Base-by-base conservation (phyloP, 2,329 filamentous ascomycete species). In the Diplodia mutila region DNA sequence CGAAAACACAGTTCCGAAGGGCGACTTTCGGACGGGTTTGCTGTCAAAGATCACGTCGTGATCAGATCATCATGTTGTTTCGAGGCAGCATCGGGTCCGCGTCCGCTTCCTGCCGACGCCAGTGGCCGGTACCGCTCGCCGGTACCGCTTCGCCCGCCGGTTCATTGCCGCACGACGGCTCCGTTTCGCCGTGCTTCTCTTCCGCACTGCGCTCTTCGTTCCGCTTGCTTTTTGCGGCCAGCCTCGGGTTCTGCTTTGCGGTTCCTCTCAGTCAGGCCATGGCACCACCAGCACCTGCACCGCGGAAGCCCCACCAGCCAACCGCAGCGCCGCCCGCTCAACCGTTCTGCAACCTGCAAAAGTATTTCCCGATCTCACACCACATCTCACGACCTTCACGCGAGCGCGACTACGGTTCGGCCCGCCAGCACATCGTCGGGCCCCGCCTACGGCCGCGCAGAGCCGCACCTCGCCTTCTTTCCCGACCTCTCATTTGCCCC, bases 341-440 rank as follows among this genome's bases (percentile, higher is more conserved):
- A 18, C 16, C n/a, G 14, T 11, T 59, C 39, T 8, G 21, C 54
- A 46, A 16, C n/a, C 29, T n/a, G 23, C 32, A 25, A 46, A 42
- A 48, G 23, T 6, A 11, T 12, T 46, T 48, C 25, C 55, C 59
- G 46, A 46, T 29, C 59, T 63, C 59, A 63, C 59, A 63, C 59
- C 59, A 63, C 59, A 34, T 63, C 59, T 34, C 59, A 37, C 42
- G 25, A 23, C 32, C 34, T 27, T 7, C n/a, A 21, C 54, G 51
- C 51, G 34, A 37, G 34, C 51, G 51, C 23, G n/a, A 9, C 48
- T 14, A 12, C 48, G 18, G 48, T 52, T 14, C 23, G 18, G 34
- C 34, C 34, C 34, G 34, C 34, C 34, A 37, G 34, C 34, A 37
- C 34, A 37, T 37, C 34, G 34, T 9, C 42, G 18, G 42, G 27